Evolutionary conservation across 1,284 basidiomycete species (phyloP).

Genomic region (Mycena sp.): DNA sequence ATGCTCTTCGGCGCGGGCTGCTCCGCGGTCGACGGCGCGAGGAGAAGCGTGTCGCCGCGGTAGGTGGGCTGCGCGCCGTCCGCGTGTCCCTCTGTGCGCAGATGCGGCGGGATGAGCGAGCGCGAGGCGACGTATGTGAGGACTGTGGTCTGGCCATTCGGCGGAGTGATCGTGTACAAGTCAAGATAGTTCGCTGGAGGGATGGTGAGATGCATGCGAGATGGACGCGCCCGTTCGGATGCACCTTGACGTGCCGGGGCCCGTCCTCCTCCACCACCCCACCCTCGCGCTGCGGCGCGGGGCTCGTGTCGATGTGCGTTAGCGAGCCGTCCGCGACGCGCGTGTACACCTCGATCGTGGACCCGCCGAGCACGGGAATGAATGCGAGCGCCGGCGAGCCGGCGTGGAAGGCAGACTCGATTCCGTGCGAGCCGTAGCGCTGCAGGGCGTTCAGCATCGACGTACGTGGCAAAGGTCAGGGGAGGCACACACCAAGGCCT

Average conservation of each 20-base stretch:
- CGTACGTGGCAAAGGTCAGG: neutral
- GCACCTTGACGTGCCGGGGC: conserved; percentile 58
- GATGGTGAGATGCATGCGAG: neutral
- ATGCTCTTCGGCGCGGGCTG: conserved; percentile 49
- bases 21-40: conserved; percentile 47
- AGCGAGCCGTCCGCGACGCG: conserved; percentile 46
- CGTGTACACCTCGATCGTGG: conserved; percentile 55
- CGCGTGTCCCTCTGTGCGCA: no score
- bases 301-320: conserved; percentile 45
- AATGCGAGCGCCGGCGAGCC: conserved; percentile 45
- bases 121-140: conserved; percentile 48
- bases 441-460: conserved; percentile 27
- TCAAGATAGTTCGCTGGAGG: conserved; percentile 54
- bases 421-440: conserved; percentile 58
- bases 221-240: conserved; percentile 54
- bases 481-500: conserved; percentile 49
- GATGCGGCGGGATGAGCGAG: conserved; percentile 47
- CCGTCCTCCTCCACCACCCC: conserved; percentile 51
- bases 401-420: conserved; percentile 51
- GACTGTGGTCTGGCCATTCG: conserved; percentile 7
- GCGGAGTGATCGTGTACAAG: conserved; percentile 48
- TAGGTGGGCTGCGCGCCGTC: no score
- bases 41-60: conserved; percentile 57
- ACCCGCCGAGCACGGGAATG: conserved; percentile 57
- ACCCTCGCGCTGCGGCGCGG: conserved; percentile 42